Base-by-base conservation (phyloP, 176 grass and related monocot species). In the Dactylis glomerata region DNA sequence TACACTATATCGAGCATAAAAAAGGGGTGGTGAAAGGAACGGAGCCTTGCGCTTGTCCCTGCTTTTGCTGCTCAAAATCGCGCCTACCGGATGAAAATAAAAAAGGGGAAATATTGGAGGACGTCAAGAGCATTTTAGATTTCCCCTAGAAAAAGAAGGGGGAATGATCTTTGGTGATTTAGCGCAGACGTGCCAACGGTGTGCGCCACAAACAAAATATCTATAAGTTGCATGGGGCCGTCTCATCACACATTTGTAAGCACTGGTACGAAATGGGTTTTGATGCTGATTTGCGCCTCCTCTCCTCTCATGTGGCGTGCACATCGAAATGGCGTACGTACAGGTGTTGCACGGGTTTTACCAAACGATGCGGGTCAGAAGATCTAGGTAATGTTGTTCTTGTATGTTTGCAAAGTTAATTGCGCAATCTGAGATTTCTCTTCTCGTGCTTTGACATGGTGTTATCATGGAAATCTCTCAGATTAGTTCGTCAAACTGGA, bases 11-110 rank as follows among this genome's bases (percentile, higher is more conserved):
- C n/a, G n/a, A n/a, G n/a, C n/a, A n/a, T n/a, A n/a, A n/a, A n/a
- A n/a, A n/a, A n/a, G n/a, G n/a, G n/a, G n/a, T n/a, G 63, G 1
- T 54, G 88, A 86, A 89, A 86, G 88, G 51, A 89, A 77, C 83
- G 15, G 10, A 63, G 16, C 71, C 6, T 11, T 79, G 66, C 28
- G 15, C 36, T 46, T 81, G 68, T 84, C 65, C 23, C 16, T 81
- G 23, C 46, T 37, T 41, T 17, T 45, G 14, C 5, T 12, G 31
- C 27, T 22, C 32, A 36, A 13, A 62, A 20, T 67, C 17, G 64
- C 22, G 64, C 64, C 33, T 17, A 23, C 28, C 17, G 3, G 3
- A n/a, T 5, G 10, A 58, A 10, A n/a, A n/a, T n/a, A n/a, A n/a
- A n/a, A 46, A 2, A 2, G 44, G 14, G 24, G 81, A 36, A 36